These are phyloP conservation scores for Paralagenidium karlingii DNA, from an alignment of 352 stramenopile species.

Conservation along the genomic window DNA sequence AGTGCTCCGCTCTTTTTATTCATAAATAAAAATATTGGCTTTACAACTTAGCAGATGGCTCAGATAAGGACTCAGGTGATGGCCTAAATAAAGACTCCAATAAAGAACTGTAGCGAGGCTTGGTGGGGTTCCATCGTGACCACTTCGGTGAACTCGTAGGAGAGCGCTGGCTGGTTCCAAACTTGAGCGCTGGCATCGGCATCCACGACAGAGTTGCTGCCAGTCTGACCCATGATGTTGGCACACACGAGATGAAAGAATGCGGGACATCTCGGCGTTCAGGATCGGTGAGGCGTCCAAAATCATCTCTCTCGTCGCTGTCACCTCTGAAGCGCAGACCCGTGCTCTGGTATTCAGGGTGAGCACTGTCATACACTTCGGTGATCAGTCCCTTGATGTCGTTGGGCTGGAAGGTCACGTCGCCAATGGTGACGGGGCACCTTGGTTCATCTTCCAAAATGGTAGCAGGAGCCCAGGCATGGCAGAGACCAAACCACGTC, in stretches of 20 bases:
- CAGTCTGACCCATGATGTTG: slow-evolving; percentile 37
- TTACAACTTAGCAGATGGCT: too few species aligned
- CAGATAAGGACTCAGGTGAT: too few species aligned
- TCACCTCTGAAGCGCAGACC: slow-evolving; percentile 34
- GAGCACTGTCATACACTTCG: slow-evolving; percentile 27
- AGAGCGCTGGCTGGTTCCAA: slow-evolving; percentile 35
- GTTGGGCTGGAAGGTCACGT: slow-evolving; percentile 27
- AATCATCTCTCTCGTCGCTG: slow-evolving; percentile 11
- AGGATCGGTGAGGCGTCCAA: slow-evolving; percentile 25
- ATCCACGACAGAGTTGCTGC: slow-evolving; percentile 33
- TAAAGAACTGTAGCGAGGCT: not conserved
- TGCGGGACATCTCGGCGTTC: slow-evolving; percentile 28
- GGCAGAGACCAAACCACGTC: slow-evolving; percentile 36
- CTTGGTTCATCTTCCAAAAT: slow-evolving; percentile 25
- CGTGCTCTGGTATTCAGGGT: slow-evolving; percentile 34
- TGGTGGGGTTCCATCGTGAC: not conserved
- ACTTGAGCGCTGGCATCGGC: slow-evolving; percentile 37
- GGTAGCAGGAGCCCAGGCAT: slow-evolving; percentile 24
- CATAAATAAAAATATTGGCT: too few species aligned
- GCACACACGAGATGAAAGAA: slow-evolving; percentile 38
- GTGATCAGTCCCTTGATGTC: slow-evolving; percentile 35
- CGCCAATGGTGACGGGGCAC: slow-evolving; percentile 26
- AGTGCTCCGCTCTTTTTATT: too few species aligned
- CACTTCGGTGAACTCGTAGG: too few species aligned
- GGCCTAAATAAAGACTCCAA: too few species aligned